Conservation (phyloP, 2,329 filamentous ascomycete genomes). For the Cryphonectria parasitica region DNA sequence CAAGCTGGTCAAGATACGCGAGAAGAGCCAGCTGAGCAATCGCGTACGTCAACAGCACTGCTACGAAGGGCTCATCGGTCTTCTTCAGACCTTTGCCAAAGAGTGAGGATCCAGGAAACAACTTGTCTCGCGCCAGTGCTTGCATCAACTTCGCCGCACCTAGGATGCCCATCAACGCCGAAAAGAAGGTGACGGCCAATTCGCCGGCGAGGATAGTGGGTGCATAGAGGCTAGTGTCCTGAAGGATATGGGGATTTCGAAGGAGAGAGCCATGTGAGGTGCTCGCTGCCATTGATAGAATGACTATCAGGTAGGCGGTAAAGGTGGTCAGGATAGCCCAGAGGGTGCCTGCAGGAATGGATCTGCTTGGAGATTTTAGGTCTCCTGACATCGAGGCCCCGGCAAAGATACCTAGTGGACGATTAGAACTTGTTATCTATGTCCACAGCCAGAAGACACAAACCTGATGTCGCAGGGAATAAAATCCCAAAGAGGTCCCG, state of each 20-base stretch:
- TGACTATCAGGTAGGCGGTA: constrained; percentile 73
- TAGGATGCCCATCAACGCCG: constrained; percentile 84
- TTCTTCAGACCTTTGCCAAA: constrained; percentile 76
- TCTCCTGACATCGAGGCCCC: constrained; percentile 93
- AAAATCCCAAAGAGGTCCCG: constrained; percentile 85
- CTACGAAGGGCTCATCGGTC: constrained; percentile 74
- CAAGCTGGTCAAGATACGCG: constrained; percentile 84
- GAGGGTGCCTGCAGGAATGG: constrained; percentile 83
- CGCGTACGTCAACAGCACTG: constrained; percentile 75
- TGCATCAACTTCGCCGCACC: constrained; percentile 84
- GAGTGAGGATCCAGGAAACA: constrained; percentile 74
- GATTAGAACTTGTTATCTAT: constrained; percentile 52
- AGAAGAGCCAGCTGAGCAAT: constrained; percentile 81
- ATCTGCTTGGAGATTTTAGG: constrained; percentile 77
- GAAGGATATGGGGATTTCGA: constrained; percentile 76
- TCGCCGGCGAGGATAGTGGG: constrained; percentile 78
- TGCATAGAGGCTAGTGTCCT: constrained; percentile 77
- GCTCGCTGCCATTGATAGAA: constrained; percentile 76
- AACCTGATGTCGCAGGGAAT: constrained; percentile 68
- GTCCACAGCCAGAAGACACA: not conserved
- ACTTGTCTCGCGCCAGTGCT: constrained; percentile 76
- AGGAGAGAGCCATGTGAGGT: constrained; percentile 76
- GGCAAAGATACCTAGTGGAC: constrained; percentile 59
- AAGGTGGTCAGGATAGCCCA: constrained; percentile 79
- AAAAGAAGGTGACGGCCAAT: constrained; percentile 82